Conservation (phyloP, 2,329 filamentous ascomycete genomes). For the Neopestalotiopsis sp. region DNA sequence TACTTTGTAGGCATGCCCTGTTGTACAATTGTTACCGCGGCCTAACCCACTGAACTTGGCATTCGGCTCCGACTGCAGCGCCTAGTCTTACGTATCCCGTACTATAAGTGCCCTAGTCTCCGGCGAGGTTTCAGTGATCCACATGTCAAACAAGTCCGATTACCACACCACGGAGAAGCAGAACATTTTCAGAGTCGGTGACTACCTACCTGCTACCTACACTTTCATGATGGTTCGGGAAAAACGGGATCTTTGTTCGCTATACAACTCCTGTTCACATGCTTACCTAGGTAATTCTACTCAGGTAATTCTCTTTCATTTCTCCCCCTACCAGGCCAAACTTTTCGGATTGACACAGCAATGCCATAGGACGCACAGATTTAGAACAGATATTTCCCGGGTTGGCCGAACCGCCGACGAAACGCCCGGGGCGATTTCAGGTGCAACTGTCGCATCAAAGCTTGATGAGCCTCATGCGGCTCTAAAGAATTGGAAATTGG, state of each 20-base stretch:
- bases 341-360: no score
- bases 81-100: no score
- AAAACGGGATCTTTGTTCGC: neutral
- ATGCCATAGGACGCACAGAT: neutral
- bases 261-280: no score
- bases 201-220: neutral
- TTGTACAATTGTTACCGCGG: no score
- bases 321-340: no score
- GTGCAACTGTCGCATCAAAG: neutral
- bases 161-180: neutral
- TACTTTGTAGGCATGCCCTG: no score
- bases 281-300: no score
- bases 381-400: neutral
- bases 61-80: neutral
- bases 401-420: neutral
- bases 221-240: neutral
- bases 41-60: neutral
- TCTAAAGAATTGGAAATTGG: neutral
- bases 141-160: neutral
- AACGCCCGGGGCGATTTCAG: neutral
- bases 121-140: constrained; percentile 8
- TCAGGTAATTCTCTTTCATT: no score
- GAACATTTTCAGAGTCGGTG: neutral
- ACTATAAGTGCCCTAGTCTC: neutral
- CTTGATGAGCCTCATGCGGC: constrained; percentile 10